A percentile compares a stretch with the other conserved stretches of the same genome.
Evolutionary conservation across 257 asterid genomes (phyloP).

Genomic region (Lithospermum erythrorhizon): DNA sequence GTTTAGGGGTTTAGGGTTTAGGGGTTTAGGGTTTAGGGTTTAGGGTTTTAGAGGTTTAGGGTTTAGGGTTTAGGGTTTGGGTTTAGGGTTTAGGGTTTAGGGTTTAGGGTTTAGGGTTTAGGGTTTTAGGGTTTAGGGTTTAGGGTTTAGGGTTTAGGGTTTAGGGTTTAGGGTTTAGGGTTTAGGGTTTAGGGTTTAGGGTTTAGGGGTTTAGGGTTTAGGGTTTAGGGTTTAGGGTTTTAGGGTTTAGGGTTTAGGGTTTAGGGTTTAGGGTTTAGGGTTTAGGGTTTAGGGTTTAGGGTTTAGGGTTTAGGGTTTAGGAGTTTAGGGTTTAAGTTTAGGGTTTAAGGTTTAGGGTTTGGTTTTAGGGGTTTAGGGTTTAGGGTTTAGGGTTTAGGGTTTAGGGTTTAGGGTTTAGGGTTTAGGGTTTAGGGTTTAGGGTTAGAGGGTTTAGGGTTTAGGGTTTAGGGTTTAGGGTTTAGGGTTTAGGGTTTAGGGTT

Average conservation of each 20-base stretch:
- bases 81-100: background rate
- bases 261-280: background rate
- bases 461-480: background rate
- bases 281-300: background rate
- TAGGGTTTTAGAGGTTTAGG: background rate
- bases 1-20: background rate
- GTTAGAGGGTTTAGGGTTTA: background rate
- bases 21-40: too few relatives aligned
- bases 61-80: constrained; percentile 1
- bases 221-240: background rate
- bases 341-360: background rate
- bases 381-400: constrained; percentile 4
- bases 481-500: background rate
- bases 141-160: constrained; percentile 9
- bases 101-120: too few relatives aligned
- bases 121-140: constrained; percentile 7
- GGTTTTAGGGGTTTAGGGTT: background rate
- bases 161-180: background rate
- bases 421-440: background rate
- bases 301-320: background rate
- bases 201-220: background rate
- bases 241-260: background rate
- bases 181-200: background rate
- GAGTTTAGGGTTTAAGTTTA: too few relatives aligned
- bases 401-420: constrained; percentile 1